Conservation (phyloP, 129 eudicot genomes). For the Chrysanthemum makinoi region DNA sequence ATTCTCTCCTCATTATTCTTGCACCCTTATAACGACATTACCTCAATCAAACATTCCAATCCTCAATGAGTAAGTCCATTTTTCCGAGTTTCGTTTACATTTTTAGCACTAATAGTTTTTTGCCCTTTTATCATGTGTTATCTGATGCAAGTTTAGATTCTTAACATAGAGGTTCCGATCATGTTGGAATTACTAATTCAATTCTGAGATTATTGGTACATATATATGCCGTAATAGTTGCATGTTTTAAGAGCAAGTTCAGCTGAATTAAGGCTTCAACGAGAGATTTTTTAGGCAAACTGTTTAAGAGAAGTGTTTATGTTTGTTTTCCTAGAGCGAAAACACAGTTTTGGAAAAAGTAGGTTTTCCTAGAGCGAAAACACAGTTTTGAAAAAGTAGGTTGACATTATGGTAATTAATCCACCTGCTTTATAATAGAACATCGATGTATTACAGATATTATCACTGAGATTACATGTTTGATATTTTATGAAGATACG, state of each 20-base stretch:
- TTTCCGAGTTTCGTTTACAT: background rate
- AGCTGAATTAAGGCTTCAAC: too few relatives aligned
- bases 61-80: slow-evolving; percentile 29
- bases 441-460: background rate
- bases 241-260: too few relatives aligned
- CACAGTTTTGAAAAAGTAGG: too few relatives aligned
- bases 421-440: background rate
- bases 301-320: too few relatives aligned
- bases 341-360: too few relatives aligned
- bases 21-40: slow-evolving; percentile 2
- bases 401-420: too few relatives aligned
- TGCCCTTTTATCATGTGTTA: background rate
- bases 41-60: slow-evolving; percentile 16
- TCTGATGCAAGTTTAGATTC: too few relatives aligned
- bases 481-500: slow-evolving; percentile 30
- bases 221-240: background rate
- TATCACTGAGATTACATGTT: background rate
- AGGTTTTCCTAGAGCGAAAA: too few relatives aligned
- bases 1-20: slow-evolving; percentile 18
- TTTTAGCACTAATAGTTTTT: background rate
- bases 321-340: too few relatives aligned
- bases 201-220: background rate
- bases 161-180: background rate
- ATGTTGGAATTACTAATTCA: background rate
- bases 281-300: too few relatives aligned